Conservation (phyloP, 208 protist species). For the Trypanosoma boissoni region DNA sequence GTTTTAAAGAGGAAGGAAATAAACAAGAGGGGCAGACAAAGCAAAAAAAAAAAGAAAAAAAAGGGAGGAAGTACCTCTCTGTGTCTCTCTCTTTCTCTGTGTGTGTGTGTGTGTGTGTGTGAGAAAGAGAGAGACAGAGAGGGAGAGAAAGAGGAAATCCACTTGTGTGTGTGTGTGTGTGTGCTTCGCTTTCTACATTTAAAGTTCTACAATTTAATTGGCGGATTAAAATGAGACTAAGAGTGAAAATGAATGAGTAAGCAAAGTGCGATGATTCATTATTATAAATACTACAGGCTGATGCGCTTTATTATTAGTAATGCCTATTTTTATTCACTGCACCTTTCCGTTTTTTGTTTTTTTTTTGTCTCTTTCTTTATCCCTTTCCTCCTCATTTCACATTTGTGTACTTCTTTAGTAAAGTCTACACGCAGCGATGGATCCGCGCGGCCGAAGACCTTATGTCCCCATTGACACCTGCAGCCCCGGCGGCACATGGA, state of each 20-base stretch:
- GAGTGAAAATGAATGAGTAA: conserved; percentile 21
- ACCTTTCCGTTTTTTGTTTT: background rate
- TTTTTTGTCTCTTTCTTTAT: conserved; percentile 2
- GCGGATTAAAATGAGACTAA: conserved; percentile 11
- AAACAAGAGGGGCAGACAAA: background rate
- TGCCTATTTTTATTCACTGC: background rate
- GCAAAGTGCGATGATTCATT: too few species aligned
- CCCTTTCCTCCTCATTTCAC: too few species aligned
- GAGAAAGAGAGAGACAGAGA: background rate
- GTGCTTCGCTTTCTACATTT: background rate
- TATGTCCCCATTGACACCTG: conserved; percentile 88
- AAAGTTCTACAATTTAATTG: conserved; percentile 1
- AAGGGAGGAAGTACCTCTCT: background rate
- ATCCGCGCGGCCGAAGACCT: conserved; percentile 48
- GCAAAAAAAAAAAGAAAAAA: conserved; percentile 11
- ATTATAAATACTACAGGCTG: too few species aligned
- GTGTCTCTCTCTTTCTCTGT: conserved; percentile 1
- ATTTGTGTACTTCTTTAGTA: too few species aligned
- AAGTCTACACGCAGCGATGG: too few species aligned
- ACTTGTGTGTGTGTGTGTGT: conserved; percentile 7
- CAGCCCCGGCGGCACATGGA: conserved; percentile 77
- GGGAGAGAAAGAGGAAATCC: background rate
- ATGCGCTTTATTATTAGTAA: background rate
- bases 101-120: background rate
- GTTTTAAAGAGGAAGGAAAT: background rate